Conservation (phyloP, 805 yeast genomes). For the Phaffomyces thermotolerans region DNA sequence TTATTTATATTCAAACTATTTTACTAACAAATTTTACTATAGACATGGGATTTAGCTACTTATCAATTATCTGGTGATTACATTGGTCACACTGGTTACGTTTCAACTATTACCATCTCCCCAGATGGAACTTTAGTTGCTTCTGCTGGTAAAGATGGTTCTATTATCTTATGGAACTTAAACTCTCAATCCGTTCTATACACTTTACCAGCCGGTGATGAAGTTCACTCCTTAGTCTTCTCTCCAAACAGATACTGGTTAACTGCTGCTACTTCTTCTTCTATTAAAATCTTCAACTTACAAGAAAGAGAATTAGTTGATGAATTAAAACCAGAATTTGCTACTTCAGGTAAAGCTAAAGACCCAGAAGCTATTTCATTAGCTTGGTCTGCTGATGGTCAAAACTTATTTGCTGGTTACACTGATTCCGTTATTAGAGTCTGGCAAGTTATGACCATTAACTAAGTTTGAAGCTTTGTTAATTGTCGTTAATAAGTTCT, state of each 20-base stretch:
- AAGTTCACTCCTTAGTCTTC: slow-evolving; percentile 97
- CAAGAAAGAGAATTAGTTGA: slow-evolving; percentile 91
- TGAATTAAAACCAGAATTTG: slow-evolving; percentile 97
- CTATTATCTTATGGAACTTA: slow-evolving; percentile 97
- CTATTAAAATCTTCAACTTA: slow-evolving; percentile 97
- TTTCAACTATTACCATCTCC: slow-evolving; percentile 92
- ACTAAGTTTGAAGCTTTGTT: slow-evolving; percentile 13
- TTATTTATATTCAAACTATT: not conserved
- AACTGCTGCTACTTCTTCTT: slow-evolving; percentile 97
- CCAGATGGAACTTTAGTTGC: slow-evolving; percentile 99
- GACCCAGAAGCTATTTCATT: slow-evolving; percentile 97
- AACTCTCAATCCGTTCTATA: slow-evolving; percentile 77
- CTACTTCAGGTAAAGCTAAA: slow-evolving; percentile 80
- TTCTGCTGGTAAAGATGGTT: slow-evolving; percentile 99
- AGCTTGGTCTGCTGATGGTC: slow-evolving; percentile 99
- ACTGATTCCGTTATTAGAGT: slow-evolving; percentile 99
- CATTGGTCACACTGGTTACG: slow-evolving; percentile 99
- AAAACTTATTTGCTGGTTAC: slow-evolving; percentile 99
- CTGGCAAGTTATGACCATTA: slow-evolving; percentile 96
- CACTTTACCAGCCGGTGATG: slow-evolving; percentile 93
- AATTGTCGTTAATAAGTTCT: slow-evolving; percentile 4
- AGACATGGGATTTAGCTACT: slow-evolving; percentile 93
- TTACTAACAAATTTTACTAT: slow-evolving; percentile 40
- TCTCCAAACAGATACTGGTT: slow-evolving; percentile 99
- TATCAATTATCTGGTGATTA: slow-evolving; percentile 88